Base-by-base conservation (phyloP, 305 asterid genomes). In the Fraxinus platypoda region DNA sequence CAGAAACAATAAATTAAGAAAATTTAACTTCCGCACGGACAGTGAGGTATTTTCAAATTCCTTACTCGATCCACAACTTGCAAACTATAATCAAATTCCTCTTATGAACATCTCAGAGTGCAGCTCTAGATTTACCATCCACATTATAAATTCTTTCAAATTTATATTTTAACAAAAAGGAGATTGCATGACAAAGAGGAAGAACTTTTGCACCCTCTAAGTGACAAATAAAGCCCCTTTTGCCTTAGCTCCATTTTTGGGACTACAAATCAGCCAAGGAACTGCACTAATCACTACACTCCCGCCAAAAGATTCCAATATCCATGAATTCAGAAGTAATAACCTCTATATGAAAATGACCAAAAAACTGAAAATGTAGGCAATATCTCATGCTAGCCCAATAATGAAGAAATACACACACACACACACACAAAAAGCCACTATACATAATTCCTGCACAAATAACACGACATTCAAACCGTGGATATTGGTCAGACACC, bases 231-330 rank as follows among this genome's bases (percentile, higher is more conserved):
- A 78, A 59, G 28, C 5, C 5, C 75, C 46, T 85, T 78, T 78
- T 12, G 46, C 21, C 17, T 21, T 43, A 54, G 59, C 34, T 19
- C 77, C 74, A 78, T 15, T 80, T 73, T 52, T 49, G 64, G 23
- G 37, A 76, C 43, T 33, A 66, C 25, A 17, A 49, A 37, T 30
- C 15, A 81, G 49, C 15, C 37, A 62, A 26, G 70, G 28, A 25
- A 12, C 54, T 49, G 78, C 38, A 70, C 59, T 79, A 83, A 78
- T 81, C 72, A 75, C 46, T 17, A 26, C 59, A 73, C 38, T 46
- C 77, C 23, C 6, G 23, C 8, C 49, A 46, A 52, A 46, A 64
- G 12, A 75, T 49, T 68, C 35, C 72, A 62, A 28, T 19, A 37
- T 9, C 68, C 80, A 80, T 37, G 35, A 38, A 73, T 30, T 71